Base-by-base conservation (phyloP, 768 basidiomycete species). In the Amanita subjunquillea region DNA sequence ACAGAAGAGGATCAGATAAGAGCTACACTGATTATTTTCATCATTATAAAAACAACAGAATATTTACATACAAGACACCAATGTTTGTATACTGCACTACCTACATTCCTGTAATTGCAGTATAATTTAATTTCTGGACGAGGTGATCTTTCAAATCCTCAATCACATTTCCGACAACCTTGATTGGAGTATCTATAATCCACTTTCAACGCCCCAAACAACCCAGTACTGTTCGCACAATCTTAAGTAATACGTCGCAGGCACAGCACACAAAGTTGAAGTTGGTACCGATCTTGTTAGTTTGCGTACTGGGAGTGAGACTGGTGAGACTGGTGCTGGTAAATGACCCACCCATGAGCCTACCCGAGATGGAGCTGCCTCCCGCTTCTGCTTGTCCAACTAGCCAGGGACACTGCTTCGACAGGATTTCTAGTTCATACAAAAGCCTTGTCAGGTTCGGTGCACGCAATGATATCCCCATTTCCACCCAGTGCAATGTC, bases 371-470 rank as follows among this genome's bases (percentile, higher is more conserved):
- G 17, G 15, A n/a, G 32, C 38, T 17, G 17, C 17, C 17, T 17
- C 17, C 1, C 17, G 6, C 49, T 27, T 36, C 37, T 38, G 15
- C 22, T 23, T 2, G 40, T 10, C 41, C 13, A 41, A 32, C 39
- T 44, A 34, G 50, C 29, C 29, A 27, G 22, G 22, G 10, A 20
- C 20, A 41, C 6, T 9, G 17, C 42, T 10, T 63, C 62, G 54
- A 67, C 70, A 5, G 64, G 55, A 54, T 69, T 80, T 25, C 91
- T 78, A 20, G 82, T 75, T 22, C 93, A 85, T 22, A 94, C 76
- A 62, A 87, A 97, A 29, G 95, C 93, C 59, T 97, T 93, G 0
- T 95, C 95, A 4, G 95, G 93, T 56, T 87, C 82, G 1, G 95
- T 97, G 68, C 91, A 96, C 43, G 97, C 77, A 62, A 96, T 85